Base-by-base conservation (phyloP, 257 asterid genomes). In the Fraxinus excelsior region DNA sequence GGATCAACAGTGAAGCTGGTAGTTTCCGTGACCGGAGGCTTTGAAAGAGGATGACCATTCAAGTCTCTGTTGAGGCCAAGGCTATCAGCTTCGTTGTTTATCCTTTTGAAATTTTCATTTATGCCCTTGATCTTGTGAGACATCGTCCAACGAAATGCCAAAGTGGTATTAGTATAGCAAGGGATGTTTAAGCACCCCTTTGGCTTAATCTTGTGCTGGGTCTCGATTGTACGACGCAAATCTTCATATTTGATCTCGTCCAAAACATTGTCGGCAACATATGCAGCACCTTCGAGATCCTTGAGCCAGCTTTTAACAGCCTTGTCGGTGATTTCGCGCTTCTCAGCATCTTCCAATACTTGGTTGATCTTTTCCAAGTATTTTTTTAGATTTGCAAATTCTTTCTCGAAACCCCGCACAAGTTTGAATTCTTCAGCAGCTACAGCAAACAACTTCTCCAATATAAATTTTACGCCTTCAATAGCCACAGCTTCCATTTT, bases 221-320 rank as follows among this genome's bases (percentile, higher is more conserved):
- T 19, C 60, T 53, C 56, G 0, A 64, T 25, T 0, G 37, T 13
- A 5, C 44, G 67, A 3, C 77, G 66, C 7, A 77, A 69, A 16
- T 56, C 44, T 25, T 72, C 70, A 35, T 70, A 64, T 14, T 67
- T 53, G 53, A 77, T 28, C 72, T 81, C 72, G 29, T 81, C 84
- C 75, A 81, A 70, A 51, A 77, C 74, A 44, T 77, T 12, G 8
- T 77, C 74, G 31, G 82, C 79, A 21, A 34, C 70, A 26, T 58
- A 72, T 9, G 71, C 68, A 13, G 60, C 60, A 19, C 21, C 72
- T 67, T 76, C 64, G 19, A 80, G 81, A 0, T 28, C 34, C 65
- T 72, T 71, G n/a, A 65, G 71, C 84, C 81, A 80, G 5, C 32
- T 18, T 29, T 37, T 71, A 2, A 76, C 40, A 29, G 80, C 21